These are phyloP conservation scores for Alternaria sp. DNA, from an alignment of 2,329 filamentous ascomycete genomes.

Conservation along the genomic window DNA sequence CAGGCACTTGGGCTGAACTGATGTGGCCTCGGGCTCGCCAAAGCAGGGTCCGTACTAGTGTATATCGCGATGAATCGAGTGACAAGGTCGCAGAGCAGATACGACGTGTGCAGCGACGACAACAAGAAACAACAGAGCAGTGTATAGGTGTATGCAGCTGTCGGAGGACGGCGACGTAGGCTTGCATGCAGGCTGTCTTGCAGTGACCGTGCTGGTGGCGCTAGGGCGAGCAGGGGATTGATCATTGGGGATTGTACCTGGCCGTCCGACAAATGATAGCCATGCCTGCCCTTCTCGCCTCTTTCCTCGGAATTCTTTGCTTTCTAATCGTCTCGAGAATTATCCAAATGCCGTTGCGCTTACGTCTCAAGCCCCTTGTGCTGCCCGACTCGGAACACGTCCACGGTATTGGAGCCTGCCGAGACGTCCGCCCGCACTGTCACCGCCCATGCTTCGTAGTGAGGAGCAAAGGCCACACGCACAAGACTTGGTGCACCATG, in stretches of 20 bases:
- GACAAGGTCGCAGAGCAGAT: neutral
- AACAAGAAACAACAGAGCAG: neutral
- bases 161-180: conserved; percentile 35
- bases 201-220: conserved; percentile 41
- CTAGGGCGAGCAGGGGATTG: conserved; percentile 41
- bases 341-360: neutral
- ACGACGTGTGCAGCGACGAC: neutral
- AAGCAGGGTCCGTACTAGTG: conserved; percentile 23
- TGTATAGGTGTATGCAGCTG: conserved; percentile 11
- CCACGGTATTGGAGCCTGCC: neutral
- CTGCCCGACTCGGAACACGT: neutral
- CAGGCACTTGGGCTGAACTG: conserved; percentile 33
- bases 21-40: conserved; percentile 42
- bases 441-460: conserved; percentile 1
- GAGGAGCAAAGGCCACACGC: neutral
- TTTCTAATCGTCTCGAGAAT: neutral
- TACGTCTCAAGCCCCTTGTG: neutral
- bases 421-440: neutral
- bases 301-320: neutral
- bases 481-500: neutral
- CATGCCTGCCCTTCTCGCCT: conserved; percentile 1
- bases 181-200: conserved; percentile 41
- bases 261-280: conserved; percentile 8
- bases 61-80: conserved; percentile 6
- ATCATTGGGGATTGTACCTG: conserved; percentile 36